Base-by-base conservation (phyloP, 768 basidiomycete species). In the Dioszegia crocea region DNA sequence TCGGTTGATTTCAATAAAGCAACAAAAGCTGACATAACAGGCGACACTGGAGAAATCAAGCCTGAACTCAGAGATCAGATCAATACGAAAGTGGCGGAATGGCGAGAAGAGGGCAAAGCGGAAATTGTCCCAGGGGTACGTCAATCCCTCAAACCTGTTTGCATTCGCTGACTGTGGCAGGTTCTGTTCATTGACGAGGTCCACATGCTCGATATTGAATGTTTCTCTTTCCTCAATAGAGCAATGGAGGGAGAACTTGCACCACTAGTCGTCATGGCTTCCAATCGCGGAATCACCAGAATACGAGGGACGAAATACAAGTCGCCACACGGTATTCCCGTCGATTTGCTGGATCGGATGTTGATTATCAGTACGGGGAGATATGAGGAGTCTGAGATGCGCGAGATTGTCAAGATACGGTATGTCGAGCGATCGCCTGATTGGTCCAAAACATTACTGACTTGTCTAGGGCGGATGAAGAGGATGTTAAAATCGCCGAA, bases 151-250 rank as follows among this genome's bases (percentile, higher is more conserved):
- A n/a, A 27, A 9, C 17, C 27, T 12, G 38, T 17, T n/a, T 27
- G 48, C 21, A 24, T 3, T 9, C n/a, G 43, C 46, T 29, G 56
- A 31, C 41, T 29, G 19, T 39, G n/a, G 8, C 67, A 93, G 90
- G 90, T 96, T n/a, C 81, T 96, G 12, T 97, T 97, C 81, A 96
- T 97, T 67, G 94, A 98, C 78, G 94, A 97, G 79, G 94, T 97
- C 12, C 94, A 98, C 81, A 99, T 99, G 94, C 86, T 99, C 65
- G 94, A 99, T 77, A 97, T 99, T 62, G 94, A 98, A 76, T 97
- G 94, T 74, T 98, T 98, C 81, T 96, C 93, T 6, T 99, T 93
- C 83, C 81, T 99, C 60, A 99, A 99, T 76, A 85, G 94, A 31
- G 94, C 94, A 1, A 81, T 99, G 47, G 94, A 99, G 75, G 86